phyloP scores from a whole-genome alignment of 176 grass and related monocot genomes.

The Aegilops longissima region DNA sequence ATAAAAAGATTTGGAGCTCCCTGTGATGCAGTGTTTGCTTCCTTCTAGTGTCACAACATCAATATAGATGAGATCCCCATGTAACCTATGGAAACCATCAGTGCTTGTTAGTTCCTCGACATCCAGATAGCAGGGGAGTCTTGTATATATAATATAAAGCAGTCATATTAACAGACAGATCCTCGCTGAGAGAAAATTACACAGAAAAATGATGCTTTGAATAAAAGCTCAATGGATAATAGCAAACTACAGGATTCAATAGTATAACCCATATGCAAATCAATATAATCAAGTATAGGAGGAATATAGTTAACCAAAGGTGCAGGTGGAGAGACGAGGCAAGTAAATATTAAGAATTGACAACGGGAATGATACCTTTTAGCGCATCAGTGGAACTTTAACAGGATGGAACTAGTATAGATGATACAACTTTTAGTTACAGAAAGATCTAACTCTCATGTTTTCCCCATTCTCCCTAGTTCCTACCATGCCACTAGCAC shows the following conservation, averaged over 20 bases:
- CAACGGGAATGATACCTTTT: neutral
- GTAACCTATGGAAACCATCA: conserved; percentile 54
- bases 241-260: neutral
- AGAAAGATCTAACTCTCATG: neutral
- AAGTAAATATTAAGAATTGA: neutral
- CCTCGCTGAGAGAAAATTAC: neutral
- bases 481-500: neutral
- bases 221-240: neutral
- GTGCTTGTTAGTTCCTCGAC: conserved; percentile 13
- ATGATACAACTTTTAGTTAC: neutral
- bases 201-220: neutral
- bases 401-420: neutral
- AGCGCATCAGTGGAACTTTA: neutral
- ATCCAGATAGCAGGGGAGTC: neutral
- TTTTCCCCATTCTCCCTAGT: neutral
- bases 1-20: conserved; percentile 89
- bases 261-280: conserved; percentile 3
- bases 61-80: conserved; percentile 96
- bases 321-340: neutral
- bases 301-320: neutral
- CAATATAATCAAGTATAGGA: neutral
- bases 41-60: conserved; percentile 88
- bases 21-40: conserved; percentile 87
- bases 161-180: conserved; percentile 9
- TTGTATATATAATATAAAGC: neutral